Evolutionary conservation across 2,329 filamentous ascomycete genomes (phyloP), one percentile per base, ranked within the genome.

Genomic region (Lasiodiplodia gonubiensis): DNA sequence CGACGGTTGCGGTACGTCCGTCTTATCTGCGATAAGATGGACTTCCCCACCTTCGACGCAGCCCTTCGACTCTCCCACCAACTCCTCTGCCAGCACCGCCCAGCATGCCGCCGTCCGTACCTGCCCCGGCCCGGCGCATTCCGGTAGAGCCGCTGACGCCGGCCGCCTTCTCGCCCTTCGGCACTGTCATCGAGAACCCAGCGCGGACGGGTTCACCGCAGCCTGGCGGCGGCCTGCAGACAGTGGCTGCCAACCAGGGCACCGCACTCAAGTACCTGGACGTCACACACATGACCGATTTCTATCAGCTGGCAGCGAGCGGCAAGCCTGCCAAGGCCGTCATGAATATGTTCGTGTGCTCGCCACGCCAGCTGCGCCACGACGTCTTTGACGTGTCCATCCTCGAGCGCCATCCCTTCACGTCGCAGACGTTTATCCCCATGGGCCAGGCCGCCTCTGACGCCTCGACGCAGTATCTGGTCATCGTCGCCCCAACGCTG

Each of bases 401-500:
- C 67, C 86, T 98, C 35, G 95, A 99, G 79, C 86, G 95, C 48
- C 95, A 99, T 79, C 94, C 95, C 0, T 98, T 89, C 80, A 98
- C 95, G 1, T 92, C 92, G 1, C 95, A 99, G 81, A 97, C 93
- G 0, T 98, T 99, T 79, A 86, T 92, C 52, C 95, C 95, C 0
- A 82, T 97, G 61, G 86, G 87, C 42, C 73, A 89, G 33, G 82
- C 80, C 1, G 72, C 80, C 12, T 80, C 81, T n/a, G 80, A 84
- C 64, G 71, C 71, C 65, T 73, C 78, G 64, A 82, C 83, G 12
- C 80, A 83, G 25, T 97, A 94, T 77, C 86, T 99, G 30, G 91
- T 98, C 69, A 88, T 98, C 70, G 94, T 98, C 23, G 94, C 94
- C 21, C 94, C 94, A 0, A 92, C 88, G 14, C 80, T 93, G 10